A percentile compares a stretch with the other conserved stretches of the same genome.
These are phyloP conservation scores for Linanthus parryae DNA, from an alignment of 148 eudicot genomes.

Conservation along the genomic window DNA sequence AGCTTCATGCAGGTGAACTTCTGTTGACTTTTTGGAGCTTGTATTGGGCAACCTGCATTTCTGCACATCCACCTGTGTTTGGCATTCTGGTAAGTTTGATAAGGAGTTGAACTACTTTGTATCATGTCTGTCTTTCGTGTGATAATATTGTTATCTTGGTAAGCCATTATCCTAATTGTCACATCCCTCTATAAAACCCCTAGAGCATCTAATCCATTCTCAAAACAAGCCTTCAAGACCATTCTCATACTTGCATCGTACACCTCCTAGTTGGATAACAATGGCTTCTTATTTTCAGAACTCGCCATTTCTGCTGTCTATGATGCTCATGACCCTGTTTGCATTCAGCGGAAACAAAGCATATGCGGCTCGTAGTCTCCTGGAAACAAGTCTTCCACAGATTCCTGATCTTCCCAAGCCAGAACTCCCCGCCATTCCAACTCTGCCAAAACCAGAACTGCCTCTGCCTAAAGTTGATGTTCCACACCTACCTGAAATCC, in stretches of 20 bases:
- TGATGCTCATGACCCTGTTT: neutral
- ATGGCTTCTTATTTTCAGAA: conserved; percentile 3
- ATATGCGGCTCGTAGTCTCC: neutral
- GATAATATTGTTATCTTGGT: no score
- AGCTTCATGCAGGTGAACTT: neutral
- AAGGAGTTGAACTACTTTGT: conserved; percentile 3
- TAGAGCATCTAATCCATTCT: neutral
- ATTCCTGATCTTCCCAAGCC: neutral
- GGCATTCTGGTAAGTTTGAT: conserved; percentile 5
- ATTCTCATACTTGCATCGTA: no score
- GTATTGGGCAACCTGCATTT: neutral
- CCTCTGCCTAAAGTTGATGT: no score
- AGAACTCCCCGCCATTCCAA: neutral
- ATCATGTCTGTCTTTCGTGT: no score
- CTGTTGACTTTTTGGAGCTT: neutral
- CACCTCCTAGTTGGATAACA: no score
- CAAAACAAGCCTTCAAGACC: no score
- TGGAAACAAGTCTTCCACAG: neutral
- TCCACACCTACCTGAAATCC: neutral
- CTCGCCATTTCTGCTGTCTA: neutral
- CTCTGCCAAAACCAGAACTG: neutral
- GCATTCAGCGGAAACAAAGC: neutral
- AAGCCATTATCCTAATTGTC: neutral
- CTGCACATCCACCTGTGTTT: no score
- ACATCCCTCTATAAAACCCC: neutral